phyloP scores from a whole-genome alignment of 176 grass and related monocot species.

The Oryza officinalis region DNA sequence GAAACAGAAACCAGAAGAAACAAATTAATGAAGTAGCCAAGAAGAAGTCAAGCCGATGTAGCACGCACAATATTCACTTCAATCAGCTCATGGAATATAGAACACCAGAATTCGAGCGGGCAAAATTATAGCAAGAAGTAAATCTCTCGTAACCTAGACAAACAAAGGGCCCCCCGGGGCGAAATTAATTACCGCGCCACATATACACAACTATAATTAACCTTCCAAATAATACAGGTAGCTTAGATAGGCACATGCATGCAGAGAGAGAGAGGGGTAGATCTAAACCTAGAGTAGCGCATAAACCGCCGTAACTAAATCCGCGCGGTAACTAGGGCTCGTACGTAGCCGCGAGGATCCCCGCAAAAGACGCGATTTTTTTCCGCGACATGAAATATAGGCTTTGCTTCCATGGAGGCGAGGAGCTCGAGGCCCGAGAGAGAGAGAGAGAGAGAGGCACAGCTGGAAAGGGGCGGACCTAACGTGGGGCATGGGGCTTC shows the following conservation, averaged over 20 bases:
- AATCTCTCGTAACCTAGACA: not conserved
- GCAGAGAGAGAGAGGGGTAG: not conserved
- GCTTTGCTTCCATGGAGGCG: no score
- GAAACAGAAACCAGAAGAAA: not conserved
- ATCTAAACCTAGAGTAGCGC: not conserved
- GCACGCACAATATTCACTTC: not conserved
- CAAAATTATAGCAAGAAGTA: not conserved
- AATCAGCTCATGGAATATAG: constrained; percentile 43
- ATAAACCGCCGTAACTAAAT: not conserved
- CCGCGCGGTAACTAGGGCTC: not conserved
- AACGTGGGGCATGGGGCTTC: not conserved
- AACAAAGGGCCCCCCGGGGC: no score
- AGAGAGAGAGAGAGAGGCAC: not conserved
- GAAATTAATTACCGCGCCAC: not conserved
- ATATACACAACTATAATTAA: not conserved
- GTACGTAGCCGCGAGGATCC: not conserved
- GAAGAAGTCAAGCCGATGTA: not conserved
- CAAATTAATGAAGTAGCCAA: not conserved
- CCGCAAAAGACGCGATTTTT: not conserved
- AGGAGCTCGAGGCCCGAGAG: constrained; percentile 25
- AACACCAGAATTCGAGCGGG: not conserved
- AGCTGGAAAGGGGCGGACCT: constrained; percentile 30
- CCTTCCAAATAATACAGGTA: not conserved
- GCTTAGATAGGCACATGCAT: not conserved
- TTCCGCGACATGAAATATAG: constrained; percentile 50